Base-by-base conservation (phyloP, 2,329 filamentous ascomycete species). In the Huntiella abstrusa region DNA sequence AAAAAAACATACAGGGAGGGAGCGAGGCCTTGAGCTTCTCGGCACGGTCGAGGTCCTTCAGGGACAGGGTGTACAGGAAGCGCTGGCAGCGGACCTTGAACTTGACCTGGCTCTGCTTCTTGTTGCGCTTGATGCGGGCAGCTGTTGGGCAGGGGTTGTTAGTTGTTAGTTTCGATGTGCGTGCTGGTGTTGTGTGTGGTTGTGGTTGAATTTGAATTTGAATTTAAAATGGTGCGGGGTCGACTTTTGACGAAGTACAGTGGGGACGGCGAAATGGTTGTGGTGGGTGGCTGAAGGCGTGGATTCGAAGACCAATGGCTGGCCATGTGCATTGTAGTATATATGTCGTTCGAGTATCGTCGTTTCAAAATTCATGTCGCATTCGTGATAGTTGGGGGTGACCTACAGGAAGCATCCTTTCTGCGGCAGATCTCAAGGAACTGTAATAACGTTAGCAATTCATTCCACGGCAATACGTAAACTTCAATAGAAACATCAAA, bases 401-500 rank as follows among this genome's bases (percentile, higher is more conserved):
- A 51, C 86, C 63, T 83, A 98, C 91, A 94, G 66, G 83, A 92
- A 67, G 91, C 91, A 80, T 98, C 92, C 77, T 94, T 93, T 68
- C 91, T 83, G 71, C 88, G 83, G 80, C 84, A 94, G 78, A 98
- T 94, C 82, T 96, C 91, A 69, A 98, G 93, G 84, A 98, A 98
- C 77, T 94, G 43, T 48, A 33, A n/a, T 38, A 41, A 40, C 11
- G 17, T 43, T 37, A 50, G 48, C 38, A 33, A 42, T 43, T 54
- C 13, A 17, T 12, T 17, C 28, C 16, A 36, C 11, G 8, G 12
- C 16, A 12, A 16, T 11, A 33, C 8, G 1, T 5, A 34, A 34
- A 12, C 28, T 16, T 11, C 19, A 8, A 28, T 28, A 28, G 22
- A 7, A 10, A 28, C 22, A 4, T 28, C 22, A 28, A 28, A 10